Evolutionary conservation across 1,139 yeast species (phyloP), one percentile per base, ranked within the genome.

Genomic region (Candida buenavistaensis): DNA sequence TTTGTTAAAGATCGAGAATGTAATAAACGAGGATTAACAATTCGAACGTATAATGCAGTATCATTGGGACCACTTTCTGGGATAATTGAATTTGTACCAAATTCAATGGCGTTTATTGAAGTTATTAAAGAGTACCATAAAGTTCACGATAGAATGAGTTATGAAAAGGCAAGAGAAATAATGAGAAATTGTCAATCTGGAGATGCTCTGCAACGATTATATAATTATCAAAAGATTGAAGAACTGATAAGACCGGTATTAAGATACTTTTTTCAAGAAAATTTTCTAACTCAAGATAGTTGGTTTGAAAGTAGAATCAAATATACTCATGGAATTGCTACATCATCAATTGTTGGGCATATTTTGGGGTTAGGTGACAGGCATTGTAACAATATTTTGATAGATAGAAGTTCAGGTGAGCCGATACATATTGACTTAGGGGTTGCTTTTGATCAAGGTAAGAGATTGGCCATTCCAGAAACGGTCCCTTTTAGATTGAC

Each of bases 371-470:
- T 94, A 9, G 99, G 99, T 2, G 99, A 94, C 55, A 69, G 99
- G 16, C 99, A 94, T 58, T 78, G 95, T 52, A 88, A 88, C 55
- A 94, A 94, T 54, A 83, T 94, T 28, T 60, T 94, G 38, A 54
- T 94, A n/a, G 97, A 94, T 54, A 68, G 72, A 35, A 54, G 54
- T 11, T 73, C 86, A 0, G 98, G 98, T 0, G 97, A 90, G 47
- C 95, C 96, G 0, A 81, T 94, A 19, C 98, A 94, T 56, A 94
- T 94, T 50, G 99, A 94, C 56, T 65, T 94, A 23, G 99, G 98
- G 0, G 92, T 92, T 36, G 95, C 97, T 0, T 94, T 94, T 63
- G 98, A 94, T 53, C 90, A 84, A 51, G 98, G 98, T 0, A 82
- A 78, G 48, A 59, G 80, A 11, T 64, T 94, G 30, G 84, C 94